Evolutionary conservation across 768 basidiomycete species (phyloP), one percentile per base, ranked within the genome.

Genomic region (Hysterangium stoloniferum): DNA sequence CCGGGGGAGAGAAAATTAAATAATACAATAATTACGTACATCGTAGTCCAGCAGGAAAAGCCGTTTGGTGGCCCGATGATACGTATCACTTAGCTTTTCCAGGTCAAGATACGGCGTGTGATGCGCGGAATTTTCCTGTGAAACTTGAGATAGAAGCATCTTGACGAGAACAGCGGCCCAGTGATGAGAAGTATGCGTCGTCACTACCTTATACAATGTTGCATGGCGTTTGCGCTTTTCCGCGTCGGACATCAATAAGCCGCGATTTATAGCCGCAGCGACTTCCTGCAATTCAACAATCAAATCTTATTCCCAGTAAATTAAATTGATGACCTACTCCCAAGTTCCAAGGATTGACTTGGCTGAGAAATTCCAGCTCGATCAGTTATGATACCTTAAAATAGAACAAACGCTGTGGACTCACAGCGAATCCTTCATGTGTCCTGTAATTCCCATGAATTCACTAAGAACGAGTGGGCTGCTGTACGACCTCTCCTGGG

Each of bases 21-120:
- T 45, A 27, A 42, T 20, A 36, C 29, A 27, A 47, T 49, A 1
- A 48, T 36, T 15, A 75, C 86, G 60, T 54, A 91, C 89, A 62
- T 96, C 93, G 64, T 99, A 99, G 66, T 98, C 95, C 58, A 97
- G 92, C 66, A 97, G 75, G 66, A 98, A 84, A 54, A 98, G 64
- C 52, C 95, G 71, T 74, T 94, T 93, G 67, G 75, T 74, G 19
- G 91, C 87, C 17, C 60, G 67, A 36, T 73, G 63, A 69, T 95
- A 96, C 56, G 72, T 68, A 15, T 68, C 60, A 54, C 78, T 69
- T 43, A 96, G 64, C 15, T 73, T 68, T 15, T 73, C 72, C 52
- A 73, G 71, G 44, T 89, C 84, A 20, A 97, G 77, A 50, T 82
- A 84, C 0, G 95, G 95, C 27, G 92, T 97, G 60, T 82, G 77